phyloP scores from a whole-genome alignment of 2,329 filamentous ascomycete genomes.

The Colletotrichum tropicicola region DNA sequence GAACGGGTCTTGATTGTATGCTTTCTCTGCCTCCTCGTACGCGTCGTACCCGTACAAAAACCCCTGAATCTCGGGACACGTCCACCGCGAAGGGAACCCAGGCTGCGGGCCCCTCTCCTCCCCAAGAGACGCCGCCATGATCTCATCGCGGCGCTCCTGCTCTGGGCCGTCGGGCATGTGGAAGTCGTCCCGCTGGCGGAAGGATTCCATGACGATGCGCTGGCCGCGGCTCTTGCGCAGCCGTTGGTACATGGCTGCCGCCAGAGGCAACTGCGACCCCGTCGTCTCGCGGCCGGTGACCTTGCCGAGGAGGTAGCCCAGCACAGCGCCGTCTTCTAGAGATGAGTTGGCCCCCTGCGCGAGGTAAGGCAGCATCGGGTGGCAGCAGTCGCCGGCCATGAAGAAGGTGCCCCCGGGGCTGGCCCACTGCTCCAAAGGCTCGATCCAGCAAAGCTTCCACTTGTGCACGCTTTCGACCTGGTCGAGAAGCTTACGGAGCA shows the following conservation, averaged over 20 bases:
- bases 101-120: conserved; percentile 5
- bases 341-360: conserved; percentile 49
- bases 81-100: conserved; percentile 32
- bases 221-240: conserved; percentile 27
- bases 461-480: conserved; percentile 51
- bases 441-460: conserved; percentile 55
- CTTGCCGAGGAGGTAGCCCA: conserved; percentile 31
- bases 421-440: conserved; percentile 49
- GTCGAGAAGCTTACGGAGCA: conserved; percentile 43
- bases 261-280: conserved; percentile 14
- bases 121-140: conserved; percentile 24
- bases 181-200: conserved; percentile 30
- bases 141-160: conserved; percentile 24
- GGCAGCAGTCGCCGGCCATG: conserved; percentile 53
- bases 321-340: conserved; percentile 27
- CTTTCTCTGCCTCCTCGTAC: conserved; percentile 32
- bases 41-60: conserved; percentile 32
- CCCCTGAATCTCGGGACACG: conserved; percentile 29
- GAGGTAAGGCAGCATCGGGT: conserved; percentile 59
- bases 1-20: conserved; percentile 33
- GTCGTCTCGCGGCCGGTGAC: not conserved
- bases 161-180: conserved; percentile 29
- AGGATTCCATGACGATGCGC: conserved; percentile 32
- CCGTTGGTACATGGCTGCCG: conserved; percentile 29
- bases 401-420: conserved; percentile 48